Conservation (phyloP, 225 moss, liverwort and hornwort species). For the Physcomitrellopsis africana region DNA sequence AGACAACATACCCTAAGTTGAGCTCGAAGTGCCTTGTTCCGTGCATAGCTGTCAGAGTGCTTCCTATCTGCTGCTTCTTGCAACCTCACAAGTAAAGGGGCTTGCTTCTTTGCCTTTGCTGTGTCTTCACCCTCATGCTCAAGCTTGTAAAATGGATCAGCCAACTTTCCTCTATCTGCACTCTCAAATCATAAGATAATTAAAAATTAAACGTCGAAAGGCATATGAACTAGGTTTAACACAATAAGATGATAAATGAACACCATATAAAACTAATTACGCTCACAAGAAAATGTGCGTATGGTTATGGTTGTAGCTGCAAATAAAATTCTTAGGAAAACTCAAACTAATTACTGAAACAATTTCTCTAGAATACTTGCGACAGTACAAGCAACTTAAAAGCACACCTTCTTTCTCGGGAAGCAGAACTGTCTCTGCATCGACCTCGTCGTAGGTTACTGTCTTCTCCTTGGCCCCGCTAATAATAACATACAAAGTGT, state of each 20-base stretch:
- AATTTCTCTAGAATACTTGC: neutral
- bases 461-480: conserved; percentile 95
- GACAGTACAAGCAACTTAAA: neutral
- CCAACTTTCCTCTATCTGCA: conserved; percentile 84
- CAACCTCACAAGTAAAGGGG: conserved; percentile 79
- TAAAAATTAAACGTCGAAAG: conserved; percentile 1
- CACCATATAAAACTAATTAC: neutral
- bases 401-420: conserved; percentile 77
- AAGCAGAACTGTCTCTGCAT: conserved; percentile 85
- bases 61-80: conserved; percentile 90
- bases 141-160: conserved; percentile 88
- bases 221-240: neutral
- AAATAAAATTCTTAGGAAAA: neutral
- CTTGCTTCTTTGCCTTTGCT: conserved; percentile 88
- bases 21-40: conserved; percentile 95
- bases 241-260: neutral
- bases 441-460: conserved; percentile 91
- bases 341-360: neutral
- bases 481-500: conserved; percentile 84
- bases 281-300: neutral
- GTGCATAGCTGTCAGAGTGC: conserved; percentile 80
- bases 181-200: conserved; percentile 14
- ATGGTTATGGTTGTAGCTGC: neutral
- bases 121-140: conserved; percentile 94
- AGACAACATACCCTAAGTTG: conserved; percentile 67